A percentile compares a stretch with the other conserved stretches of the same genome.
These are phyloP conservation scores for Oryza punctata DNA, from an alignment of 176 grass and related monocot species.

Conservation along the genomic window DNA sequence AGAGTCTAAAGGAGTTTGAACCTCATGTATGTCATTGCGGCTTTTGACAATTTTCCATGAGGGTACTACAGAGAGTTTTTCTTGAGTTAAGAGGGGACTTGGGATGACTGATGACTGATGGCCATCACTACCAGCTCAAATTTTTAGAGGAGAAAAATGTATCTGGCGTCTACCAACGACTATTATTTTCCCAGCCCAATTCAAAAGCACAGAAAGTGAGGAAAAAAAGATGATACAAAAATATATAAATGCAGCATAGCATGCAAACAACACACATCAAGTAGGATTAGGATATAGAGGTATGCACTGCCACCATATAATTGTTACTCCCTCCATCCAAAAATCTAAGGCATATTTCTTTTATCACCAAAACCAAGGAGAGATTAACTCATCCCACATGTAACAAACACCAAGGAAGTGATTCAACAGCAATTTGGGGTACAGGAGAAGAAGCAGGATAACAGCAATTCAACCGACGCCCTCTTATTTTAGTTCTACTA, in stretches of 20 bases:
- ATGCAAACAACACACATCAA: not conserved
- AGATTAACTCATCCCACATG: too few relatives aligned
- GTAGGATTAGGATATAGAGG: not conserved
- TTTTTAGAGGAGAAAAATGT: not conserved
- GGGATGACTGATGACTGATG: not conserved
- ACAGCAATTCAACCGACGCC: too few relatives aligned
- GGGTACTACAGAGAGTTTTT: not conserved
- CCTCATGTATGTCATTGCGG: too few relatives aligned
- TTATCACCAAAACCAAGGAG: too few relatives aligned
- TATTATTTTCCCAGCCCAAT: constrained; percentile 16
- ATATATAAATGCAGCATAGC: not conserved
- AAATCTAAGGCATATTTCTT: too few relatives aligned
- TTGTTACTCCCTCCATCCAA: too few relatives aligned
- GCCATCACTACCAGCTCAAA: not conserved
- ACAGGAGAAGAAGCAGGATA: too few relatives aligned
- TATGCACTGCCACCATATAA: not conserved
- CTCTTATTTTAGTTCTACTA: too few relatives aligned
- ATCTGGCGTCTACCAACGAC: not conserved
- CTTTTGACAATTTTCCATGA: not conserved
- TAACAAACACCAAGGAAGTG: too few relatives aligned
- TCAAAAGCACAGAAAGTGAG: not conserved
- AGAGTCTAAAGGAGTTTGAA: not conserved
- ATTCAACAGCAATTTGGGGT: too few relatives aligned
- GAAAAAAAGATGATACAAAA: not conserved
- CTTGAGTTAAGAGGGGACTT: not conserved